Conservation (phyloP, 2,329 filamentous ascomycete species). For the Aspergillus fumigatus region DNA sequence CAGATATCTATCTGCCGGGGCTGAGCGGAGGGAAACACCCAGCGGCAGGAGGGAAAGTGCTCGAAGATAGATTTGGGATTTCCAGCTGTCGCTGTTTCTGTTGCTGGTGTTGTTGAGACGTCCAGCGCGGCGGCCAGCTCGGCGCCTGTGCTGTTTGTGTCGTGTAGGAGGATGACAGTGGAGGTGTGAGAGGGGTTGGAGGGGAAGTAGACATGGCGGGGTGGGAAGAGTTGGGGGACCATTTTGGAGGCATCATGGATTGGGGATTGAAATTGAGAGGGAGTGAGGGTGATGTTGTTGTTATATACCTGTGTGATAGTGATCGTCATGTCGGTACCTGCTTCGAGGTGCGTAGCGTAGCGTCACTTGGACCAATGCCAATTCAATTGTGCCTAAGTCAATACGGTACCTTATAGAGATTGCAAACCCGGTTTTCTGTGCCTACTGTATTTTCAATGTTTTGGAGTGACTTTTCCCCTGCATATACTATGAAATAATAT, state of each 20-base stretch:
- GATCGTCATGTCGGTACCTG: no score
- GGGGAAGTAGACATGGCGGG: conserved; percentile 3
- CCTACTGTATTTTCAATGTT: no score
- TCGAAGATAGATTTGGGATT: not conserved
- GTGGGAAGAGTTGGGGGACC: conserved; percentile 1
- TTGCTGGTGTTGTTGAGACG: not conserved
- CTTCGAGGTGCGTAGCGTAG: no score
- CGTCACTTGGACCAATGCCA: no score
- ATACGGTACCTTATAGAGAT: no score
- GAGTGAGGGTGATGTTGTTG: no score
- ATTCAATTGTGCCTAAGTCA: no score
- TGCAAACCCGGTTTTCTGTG: no score
- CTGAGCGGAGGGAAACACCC: conserved; percentile 1
- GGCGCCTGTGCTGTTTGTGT: not conserved
- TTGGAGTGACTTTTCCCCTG: no score
- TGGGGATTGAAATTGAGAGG: no score
- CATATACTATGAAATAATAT: no score
- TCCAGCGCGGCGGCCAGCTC: not conserved
- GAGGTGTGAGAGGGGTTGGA: not conserved
- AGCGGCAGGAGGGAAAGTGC: not conserved
- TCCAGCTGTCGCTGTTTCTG: not conserved
- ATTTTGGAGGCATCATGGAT: not conserved
- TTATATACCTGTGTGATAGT: no score
- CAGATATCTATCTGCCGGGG: not conserved
- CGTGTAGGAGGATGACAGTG: conserved; percentile 1